Conservation (phyloP, 1,139 yeast species). For the Yamadazyma blattariae region DNA sequence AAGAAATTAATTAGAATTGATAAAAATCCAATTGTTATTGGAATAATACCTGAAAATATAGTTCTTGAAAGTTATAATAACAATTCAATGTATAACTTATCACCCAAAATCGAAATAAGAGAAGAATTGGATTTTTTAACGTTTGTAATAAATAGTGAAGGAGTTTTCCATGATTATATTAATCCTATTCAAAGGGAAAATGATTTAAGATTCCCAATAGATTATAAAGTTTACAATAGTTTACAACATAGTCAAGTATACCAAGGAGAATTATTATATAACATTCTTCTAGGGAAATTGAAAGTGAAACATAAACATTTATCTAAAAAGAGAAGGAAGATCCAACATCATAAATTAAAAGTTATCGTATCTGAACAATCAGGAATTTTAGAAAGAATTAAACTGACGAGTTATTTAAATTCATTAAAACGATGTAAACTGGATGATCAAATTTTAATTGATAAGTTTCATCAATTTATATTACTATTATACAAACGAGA, state of each 20-base stretch:
- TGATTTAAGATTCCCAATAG: too few species aligned
- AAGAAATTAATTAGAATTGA: too few species aligned
- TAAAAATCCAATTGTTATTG: too few species aligned
- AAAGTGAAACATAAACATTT: too few species aligned
- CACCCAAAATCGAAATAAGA: too few species aligned
- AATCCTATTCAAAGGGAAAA: conserved; percentile 7
- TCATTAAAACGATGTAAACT: conserved; percentile 3
- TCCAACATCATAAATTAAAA: conserved; percentile 11
- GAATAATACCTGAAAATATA: too few species aligned
- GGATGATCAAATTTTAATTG: conserved; percentile 6
- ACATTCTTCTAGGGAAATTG: conserved; percentile 6
- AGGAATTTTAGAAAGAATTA: conserved; percentile 10
- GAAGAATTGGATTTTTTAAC: conserved; percentile 13
- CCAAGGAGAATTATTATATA: conserved; percentile 18
- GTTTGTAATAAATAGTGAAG: conserved; percentile 13
- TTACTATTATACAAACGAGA: conserved; percentile 10
- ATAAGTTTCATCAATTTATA: conserved; percentile 14
- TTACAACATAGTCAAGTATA: conserved; percentile 13
- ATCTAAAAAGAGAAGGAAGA: too few species aligned
- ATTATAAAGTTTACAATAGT: conserved; percentile 9
- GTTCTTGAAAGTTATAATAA: too few species aligned
- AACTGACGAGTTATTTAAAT: conserved; percentile 8
- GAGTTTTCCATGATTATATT: conserved; percentile 9
- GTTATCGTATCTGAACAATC: conserved; percentile 12
- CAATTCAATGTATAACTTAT: too few species aligned